These are phyloP conservation scores for Alternaria rosae DNA, from an alignment of 2,329 filamentous ascomycete genomes.

Conservation along the genomic window DNA sequence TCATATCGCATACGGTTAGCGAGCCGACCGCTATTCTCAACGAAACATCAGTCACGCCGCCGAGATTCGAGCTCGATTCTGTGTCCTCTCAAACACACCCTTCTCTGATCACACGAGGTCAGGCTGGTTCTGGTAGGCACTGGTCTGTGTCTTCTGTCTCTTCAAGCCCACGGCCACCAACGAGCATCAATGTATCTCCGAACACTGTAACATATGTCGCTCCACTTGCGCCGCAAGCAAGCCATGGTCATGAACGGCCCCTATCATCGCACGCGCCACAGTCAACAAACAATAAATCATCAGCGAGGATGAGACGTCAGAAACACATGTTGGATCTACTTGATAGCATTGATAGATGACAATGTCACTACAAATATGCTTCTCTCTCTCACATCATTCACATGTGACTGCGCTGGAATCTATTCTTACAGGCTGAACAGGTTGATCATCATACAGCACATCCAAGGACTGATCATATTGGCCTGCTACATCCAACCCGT, in stretches of 20 bases:
- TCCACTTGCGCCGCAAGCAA: not conserved
- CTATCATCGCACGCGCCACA: not conserved
- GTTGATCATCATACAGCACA: too few relatives aligned
- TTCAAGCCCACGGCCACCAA: not conserved
- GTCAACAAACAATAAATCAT: not conserved
- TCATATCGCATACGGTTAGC: conserved; percentile 8
- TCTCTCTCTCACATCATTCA: too few relatives aligned
- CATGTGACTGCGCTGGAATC: too few relatives aligned
- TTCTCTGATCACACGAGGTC: not conserved
- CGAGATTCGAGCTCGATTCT: not conserved
- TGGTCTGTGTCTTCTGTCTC: not conserved
- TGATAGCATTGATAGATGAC: conserved; percentile 11
- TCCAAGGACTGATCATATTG: too few relatives aligned
- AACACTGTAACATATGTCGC: not conserved
- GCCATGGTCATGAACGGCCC: not conserved
- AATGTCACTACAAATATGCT: too few relatives aligned
- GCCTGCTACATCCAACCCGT: too few relatives aligned
- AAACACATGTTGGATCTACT: conserved; percentile 23
- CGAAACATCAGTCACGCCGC: not conserved
- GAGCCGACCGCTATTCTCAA: conserved; percentile 2
- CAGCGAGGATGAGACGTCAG: conserved; percentile 23
- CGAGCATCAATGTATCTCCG: not conserved
- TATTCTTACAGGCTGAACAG: too few relatives aligned
- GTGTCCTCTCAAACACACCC: not conserved
- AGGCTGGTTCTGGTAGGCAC: not conserved